A percentile compares a stretch with the other conserved stretches of the same genome.
Conservation (phyloP, 2,329 filamentous ascomycete species). For the Epichloe scottii region DNA sequence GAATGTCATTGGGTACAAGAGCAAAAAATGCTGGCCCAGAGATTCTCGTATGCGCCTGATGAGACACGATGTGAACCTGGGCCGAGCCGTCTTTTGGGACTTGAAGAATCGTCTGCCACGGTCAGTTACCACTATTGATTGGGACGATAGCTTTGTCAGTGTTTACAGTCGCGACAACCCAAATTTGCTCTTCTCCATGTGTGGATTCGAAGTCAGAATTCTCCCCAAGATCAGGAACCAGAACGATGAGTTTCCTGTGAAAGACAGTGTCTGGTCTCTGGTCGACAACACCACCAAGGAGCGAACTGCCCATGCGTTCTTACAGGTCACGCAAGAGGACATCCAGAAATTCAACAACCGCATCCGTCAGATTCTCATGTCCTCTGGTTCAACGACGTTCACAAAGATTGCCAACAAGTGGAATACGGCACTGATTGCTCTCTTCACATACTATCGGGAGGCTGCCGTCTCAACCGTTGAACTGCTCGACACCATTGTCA, state of each 20-base stretch:
- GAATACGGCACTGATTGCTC: conserved; percentile 93
- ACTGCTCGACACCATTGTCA: conserved; percentile 92
- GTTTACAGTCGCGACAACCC: conserved; percentile 98
- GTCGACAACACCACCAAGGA: conserved; percentile 96
- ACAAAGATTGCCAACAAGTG: conserved; percentile 99
- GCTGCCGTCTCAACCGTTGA: conserved; percentile 92
- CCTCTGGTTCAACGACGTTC: conserved; percentile 96
- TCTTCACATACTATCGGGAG: conserved; percentile 98
- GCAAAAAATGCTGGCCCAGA: conserved; percentile 98
- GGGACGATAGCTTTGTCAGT: conserved; percentile 97
- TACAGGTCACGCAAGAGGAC: conserved; percentile 95
- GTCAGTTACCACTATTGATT: conserved; percentile 93
- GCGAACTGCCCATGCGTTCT: conserved; percentile 89
- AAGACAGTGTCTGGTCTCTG: conserved; percentile 96
- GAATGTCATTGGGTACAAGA: conserved; percentile 97
- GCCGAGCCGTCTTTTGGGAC: conserved; percentile 97
- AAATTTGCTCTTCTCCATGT: conserved; percentile 95
- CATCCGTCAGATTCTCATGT: conserved; percentile 97
- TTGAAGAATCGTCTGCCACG: conserved; percentile 91
- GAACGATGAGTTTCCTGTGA: conserved; percentile 92
- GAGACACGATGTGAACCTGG: conserved; percentile 96
- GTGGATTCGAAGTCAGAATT: conserved; percentile 92
- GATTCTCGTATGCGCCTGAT: conserved; percentile 97
- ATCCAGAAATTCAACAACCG: conserved; percentile 99
- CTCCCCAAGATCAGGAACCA: conserved; percentile 89